phyloP scores from a whole-genome alignment of 2,329 filamentous ascomycete species.

The Nothomitra cinnamomea region DNA sequence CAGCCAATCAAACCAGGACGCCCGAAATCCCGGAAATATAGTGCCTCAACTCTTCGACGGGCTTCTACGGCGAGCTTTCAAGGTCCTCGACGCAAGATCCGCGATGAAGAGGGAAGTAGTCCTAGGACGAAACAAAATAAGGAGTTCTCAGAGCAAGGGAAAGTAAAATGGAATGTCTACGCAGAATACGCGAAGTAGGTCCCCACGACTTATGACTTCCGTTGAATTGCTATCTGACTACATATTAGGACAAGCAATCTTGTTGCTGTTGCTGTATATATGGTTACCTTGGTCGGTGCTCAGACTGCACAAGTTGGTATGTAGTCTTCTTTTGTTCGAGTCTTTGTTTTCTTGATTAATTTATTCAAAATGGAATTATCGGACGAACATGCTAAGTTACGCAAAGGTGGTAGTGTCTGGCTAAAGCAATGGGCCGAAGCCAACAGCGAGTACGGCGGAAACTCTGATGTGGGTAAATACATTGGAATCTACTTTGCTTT shows the following conservation, averaged over 20 bases:
- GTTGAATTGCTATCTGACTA: background rate
- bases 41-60: conserved; percentile 65
- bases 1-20: conserved; percentile 49
- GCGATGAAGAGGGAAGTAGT: conserved; percentile 53
- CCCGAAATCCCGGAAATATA: conserved; percentile 43
- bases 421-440: conserved; percentile 80
- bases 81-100: conserved; percentile 64
- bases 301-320: conserved; percentile 68
- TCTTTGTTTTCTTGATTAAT: background rate
- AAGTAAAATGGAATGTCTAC: conserved; percentile 96
- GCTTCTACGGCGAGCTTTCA: conserved; percentile 85
- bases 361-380: background rate
- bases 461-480: conserved; percentile 69
- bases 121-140: conserved; percentile 67
- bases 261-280: conserved; percentile 63
- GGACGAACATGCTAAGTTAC: background rate
- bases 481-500: conserved; percentile 93
- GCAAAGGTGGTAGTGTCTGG: conserved; percentile 65
- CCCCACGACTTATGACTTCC: background rate
- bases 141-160: conserved; percentile 83
- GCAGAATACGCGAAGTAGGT: conserved; percentile 63
- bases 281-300: conserved; percentile 57
- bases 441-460: conserved; percentile 51
- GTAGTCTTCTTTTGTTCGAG: conserved; percentile 11
- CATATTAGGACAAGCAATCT: conserved; percentile 55